Conservation (phyloP, 352 stramenopile genomes). For the Elongisporangium anandrum region DNA sequence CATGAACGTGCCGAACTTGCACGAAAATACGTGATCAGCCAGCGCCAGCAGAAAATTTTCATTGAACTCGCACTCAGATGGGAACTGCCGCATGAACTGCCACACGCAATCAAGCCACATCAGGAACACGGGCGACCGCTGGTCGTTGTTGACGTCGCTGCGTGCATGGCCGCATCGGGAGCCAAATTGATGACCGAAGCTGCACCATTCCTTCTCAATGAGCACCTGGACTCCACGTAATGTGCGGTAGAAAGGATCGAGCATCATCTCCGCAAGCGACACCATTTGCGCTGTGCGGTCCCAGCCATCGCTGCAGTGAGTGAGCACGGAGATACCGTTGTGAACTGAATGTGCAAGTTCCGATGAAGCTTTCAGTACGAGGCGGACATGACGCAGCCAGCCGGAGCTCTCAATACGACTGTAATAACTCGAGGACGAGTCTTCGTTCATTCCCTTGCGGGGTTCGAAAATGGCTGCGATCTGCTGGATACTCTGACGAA, state of each 20-base stretch:
- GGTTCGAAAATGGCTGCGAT: conserved; percentile 82
- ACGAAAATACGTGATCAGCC: conserved; percentile 95
- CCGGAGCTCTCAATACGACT: conserved; percentile 90
- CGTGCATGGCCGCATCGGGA: conserved; percentile 91
- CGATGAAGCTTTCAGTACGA: conserved; percentile 90
- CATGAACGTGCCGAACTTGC: conserved; percentile 97
- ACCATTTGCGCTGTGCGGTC: conserved; percentile 98
- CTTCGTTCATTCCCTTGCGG: conserved; percentile 67
- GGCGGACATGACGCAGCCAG: conserved; percentile 94
- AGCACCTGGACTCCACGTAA: conserved; percentile 94
- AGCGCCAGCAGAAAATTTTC: conserved; percentile 89
- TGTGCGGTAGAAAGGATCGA: conserved; percentile 98
- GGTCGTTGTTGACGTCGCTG: conserved; percentile 85
- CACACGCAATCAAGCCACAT: conserved; percentile 98
- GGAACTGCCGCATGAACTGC: conserved; percentile 96
- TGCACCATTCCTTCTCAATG: conserved; percentile 99
- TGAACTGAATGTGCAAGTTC: conserved; percentile 93
- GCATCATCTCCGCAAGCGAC: conserved; percentile 93
- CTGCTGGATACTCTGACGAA: conserved; percentile 92
- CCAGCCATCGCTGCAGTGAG: conserved; percentile 99
- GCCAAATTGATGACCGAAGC: conserved; percentile 98
- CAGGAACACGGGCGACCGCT: conserved; percentile 98
- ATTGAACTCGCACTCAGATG: conserved; percentile 97
- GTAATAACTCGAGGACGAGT: conserved; percentile 84
- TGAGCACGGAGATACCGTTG: conserved; percentile 92